Evolutionary conservation across 169 alveolate species (phyloP), one percentile per base, ranked within the genome.

Genomic region (Eimeria nieschulzi): DNA sequence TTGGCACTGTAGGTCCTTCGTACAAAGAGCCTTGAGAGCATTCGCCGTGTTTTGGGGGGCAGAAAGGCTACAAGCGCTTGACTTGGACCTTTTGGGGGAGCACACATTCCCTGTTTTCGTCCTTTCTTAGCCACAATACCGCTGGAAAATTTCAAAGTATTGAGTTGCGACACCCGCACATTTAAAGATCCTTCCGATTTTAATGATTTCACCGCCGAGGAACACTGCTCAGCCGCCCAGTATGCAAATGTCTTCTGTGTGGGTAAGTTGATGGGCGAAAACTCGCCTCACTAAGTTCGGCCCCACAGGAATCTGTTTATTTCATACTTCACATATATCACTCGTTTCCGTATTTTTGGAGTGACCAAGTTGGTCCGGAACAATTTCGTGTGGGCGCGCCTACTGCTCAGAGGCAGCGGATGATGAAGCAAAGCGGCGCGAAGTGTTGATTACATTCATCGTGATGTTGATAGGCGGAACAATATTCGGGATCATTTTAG

Each of bases 101-200:
- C 46, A 33, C 46, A 1, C 46, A 33, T 33, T 3, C 46, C 46
- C 46, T 33, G 46, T 33, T 33, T 33, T 33, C 46, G 46, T 33
- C 46, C 46, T 33, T 33, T 33, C 46, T 82, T 76, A 82, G 90
- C 90, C 26, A 68, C 46, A 19, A 82, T 82, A 17, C 90, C 90
- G 6, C 66, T 82, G 64, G 56, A 39, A 6, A 54, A 51, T 78
- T 82, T 82, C 51, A 68, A 21, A 26, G 59, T 51, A 19, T 82
- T 82, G 64, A 76, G 63, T 25, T 82, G 90, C 78, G 90, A 82
- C 64, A 82, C 90, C 64, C 90, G 90, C 59, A 82, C 90, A 19
- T 82, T 82, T 61, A 61, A 61, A 59, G 90, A 82, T 5, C 59
- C 39, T 54, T 26, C 71, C 51, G 76, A 82, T 68, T 82, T 82